Base-by-base conservation (phyloP, 768 basidiomycete genomes). In the Russula compacta region DNA sequence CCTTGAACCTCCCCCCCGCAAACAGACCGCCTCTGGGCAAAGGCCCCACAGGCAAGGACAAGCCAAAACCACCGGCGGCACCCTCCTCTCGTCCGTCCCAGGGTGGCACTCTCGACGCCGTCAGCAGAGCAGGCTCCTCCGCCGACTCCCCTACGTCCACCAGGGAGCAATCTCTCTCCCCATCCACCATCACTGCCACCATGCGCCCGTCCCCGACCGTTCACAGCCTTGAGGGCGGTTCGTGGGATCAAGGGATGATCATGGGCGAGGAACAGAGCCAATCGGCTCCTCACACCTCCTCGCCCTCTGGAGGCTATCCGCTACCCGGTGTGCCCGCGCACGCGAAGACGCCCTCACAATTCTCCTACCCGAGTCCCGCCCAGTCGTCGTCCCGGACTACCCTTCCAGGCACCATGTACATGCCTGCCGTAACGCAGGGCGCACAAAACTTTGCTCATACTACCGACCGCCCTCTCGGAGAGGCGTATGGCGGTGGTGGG, bases 11-110 rank as follows among this genome's bases (percentile, higher is more conserved):
- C 29, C 87, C 89, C 0, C 86, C 87, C 21, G 85, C 89, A 62
- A 82, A 79, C 69, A 79, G 90, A 65, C 81, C 82, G 17, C 73
- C 84, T 2, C 78, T 93, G 53, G 91, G 90, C 48, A 90, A 84
- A 74, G 90, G 90, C 50, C 91, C 90, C 32, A 93, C 90, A 0
- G 90, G 90, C 38, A 90, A 91, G 72, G 90, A 92, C 71, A 91
- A 83, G 69, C 85, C 86, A 53, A 89, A 70, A 61, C 0, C 61
- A 2, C 43, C 44, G 38, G n/a, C 53, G 29, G 54, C 65, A 9
- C 53, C 53, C 40, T 35, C 58, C 12, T 1, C 67, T 39, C 42
- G 66, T 6, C 35, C 66, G 3, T 24, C 53, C 1, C 57, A 51
- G 33, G 12, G 12, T 48, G 19, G 58, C 9, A 14, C 61, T 21